Evolutionary conservation across 2,329 filamentous ascomycete genomes (phyloP), one percentile per base, ranked within the genome.

Genomic region (Aureobasidium sp.): DNA sequence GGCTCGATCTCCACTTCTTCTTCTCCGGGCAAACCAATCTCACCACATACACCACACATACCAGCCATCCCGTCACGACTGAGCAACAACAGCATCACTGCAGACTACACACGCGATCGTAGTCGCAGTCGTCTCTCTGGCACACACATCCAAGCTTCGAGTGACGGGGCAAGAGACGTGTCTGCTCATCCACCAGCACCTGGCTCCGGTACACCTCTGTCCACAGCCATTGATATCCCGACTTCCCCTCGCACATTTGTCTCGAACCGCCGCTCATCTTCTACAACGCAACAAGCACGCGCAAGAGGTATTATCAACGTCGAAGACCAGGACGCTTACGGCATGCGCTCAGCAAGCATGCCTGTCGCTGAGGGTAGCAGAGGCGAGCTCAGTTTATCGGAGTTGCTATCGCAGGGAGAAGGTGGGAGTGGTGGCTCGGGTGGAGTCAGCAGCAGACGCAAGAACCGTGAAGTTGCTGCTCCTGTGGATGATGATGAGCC

Each of bases 21-120:
- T 0, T 97, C 92, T 11, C 92, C 92, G 1, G 67, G 78, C 62
- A 96, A 96, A 69, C 90, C 91, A 0, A 83, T 95, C 19, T 96
- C 91, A 2, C 91, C 89, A 11, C 91, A 93, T 70, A 96, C 90
- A 0, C 91, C 92, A 1, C 92, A 97, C 70, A 96, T 91, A 0
- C 94, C 94, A 4, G 91, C 92, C 12, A 91, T 97, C 31, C 93
- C 93, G 22, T 97, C 92, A 8, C 84, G 94, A n/a, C 78, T 99
- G 24, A 96, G 91, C 70, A 91, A 94, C 65, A 92, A 95, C 70
- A 94, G 90, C 57, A 90, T 94, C 64, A 85, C 86, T 47, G 88
- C 90, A 71, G 67, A 66, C 71, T 61, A 61, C 24, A 45, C 50
- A 19, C 60, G 49, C 7, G 50, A 56, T 27, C 40, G 48, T 12